These are phyloP conservation scores for Neurospora sp. DNA, from an alignment of 2,329 filamentous ascomycete genomes.

Conservation along the genomic window DNA sequence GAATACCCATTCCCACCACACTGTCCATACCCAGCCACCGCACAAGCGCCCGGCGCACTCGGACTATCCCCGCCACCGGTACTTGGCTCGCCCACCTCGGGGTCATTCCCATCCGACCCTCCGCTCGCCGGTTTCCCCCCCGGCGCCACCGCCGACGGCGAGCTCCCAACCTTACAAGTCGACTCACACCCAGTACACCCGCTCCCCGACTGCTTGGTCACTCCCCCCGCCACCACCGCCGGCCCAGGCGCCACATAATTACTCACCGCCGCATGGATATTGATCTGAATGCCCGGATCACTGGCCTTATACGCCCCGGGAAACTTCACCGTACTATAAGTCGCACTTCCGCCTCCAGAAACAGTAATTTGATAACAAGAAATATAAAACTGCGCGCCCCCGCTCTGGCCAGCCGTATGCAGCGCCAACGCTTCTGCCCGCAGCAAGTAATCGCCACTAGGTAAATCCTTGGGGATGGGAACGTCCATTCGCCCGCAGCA, in stretches of 20 bases:
- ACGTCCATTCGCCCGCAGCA: slow-evolving; percentile 32
- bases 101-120: background rate
- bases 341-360: slow-evolving; percentile 20
- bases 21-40: slow-evolving; percentile 15
- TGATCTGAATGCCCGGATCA: slow-evolving; percentile 36
- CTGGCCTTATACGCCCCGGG: slow-evolving; percentile 32
- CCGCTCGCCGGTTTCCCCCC: slow-evolving; percentile 20
- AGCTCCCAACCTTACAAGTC: slow-evolving; percentile 30
- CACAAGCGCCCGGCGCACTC: slow-evolving; percentile 5
- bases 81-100: background rate
- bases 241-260: slow-evolving; percentile 35
- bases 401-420: slow-evolving; percentile 28
- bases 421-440: slow-evolving; percentile 40
- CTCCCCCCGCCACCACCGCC: slow-evolving; percentile 29
- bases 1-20: slow-evolving; percentile 19
- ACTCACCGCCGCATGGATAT: slow-evolving; percentile 33
- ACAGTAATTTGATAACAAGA: slow-evolving; percentile 28
- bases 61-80: background rate
- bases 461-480: slow-evolving; percentile 22
- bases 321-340: slow-evolving; percentile 21
- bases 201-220: slow-evolving; percentile 28
- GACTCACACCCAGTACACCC: slow-evolving; percentile 30
- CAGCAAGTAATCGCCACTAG: slow-evolving; percentile 31
- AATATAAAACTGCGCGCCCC: slow-evolving; percentile 29
- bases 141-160: slow-evolving; percentile 18